These are phyloP conservation scores for Talaromyces marneffei DNA, from an alignment of 2,329 filamentous ascomycete species.

Conservation along the genomic window DNA sequence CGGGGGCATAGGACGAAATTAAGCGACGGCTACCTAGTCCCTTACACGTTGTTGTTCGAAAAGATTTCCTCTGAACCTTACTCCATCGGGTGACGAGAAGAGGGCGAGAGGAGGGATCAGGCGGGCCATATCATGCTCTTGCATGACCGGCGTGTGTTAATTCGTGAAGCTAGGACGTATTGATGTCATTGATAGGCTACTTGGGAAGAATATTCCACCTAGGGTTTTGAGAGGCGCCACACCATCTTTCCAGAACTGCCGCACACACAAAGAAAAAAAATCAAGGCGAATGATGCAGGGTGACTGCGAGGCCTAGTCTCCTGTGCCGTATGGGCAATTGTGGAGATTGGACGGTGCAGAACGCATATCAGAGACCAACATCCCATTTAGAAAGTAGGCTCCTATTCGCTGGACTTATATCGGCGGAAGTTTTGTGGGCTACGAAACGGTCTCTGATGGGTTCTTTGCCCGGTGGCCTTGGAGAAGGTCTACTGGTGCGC, in stretches of 20 bases:
- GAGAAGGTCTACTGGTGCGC: not conserved
- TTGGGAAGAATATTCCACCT: not conserved
- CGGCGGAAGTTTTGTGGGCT: not conserved
- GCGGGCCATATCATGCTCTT: not conserved
- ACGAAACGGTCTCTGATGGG: not conserved
- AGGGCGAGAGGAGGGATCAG: not conserved
- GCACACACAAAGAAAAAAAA: not conserved
- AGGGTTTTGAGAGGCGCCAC: not conserved
- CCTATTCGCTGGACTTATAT: not conserved
- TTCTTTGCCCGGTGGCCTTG: not conserved
- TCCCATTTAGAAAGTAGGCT: not conserved
- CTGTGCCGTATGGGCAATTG: conserved; percentile 5
- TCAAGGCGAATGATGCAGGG: not conserved
- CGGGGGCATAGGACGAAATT: not conserved
- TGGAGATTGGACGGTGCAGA: conserved; percentile 1
- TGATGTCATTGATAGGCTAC: conserved; percentile 1
- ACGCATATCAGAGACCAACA: conserved; percentile 4
- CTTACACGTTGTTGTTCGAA: not conserved
- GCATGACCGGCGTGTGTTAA: not conserved
- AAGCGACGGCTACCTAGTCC: not conserved
- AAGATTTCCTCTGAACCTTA: not conserved
- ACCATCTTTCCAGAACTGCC: not conserved
- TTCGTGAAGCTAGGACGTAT: not conserved
- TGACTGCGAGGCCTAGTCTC: conserved; percentile 1
- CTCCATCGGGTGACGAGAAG: not conserved